Evolutionary conservation across 148 eudicot species (phyloP).

Genomic region (Chenopodium album): DNA sequence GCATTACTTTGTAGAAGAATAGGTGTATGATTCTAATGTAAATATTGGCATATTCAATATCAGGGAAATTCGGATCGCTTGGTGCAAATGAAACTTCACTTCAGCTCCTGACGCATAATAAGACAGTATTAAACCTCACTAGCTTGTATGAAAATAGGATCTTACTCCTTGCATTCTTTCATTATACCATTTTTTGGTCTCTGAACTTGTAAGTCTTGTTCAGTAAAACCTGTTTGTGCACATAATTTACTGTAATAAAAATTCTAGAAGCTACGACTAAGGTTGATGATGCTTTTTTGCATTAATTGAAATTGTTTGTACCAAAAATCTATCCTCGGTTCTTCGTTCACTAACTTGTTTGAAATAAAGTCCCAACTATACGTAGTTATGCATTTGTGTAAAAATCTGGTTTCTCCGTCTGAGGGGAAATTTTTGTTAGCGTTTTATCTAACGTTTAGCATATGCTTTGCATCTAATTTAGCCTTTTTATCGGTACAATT

Average conservation of each 20-base stretch:
- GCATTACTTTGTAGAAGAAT: slow-evolving; percentile 8
- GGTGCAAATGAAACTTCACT: background rate
- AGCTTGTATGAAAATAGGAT: background rate
- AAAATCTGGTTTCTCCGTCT: too few species aligned
- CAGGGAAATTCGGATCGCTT: background rate
- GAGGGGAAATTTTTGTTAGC: too few species aligned
- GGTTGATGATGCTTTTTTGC: background rate
- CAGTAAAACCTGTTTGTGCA: background rate
- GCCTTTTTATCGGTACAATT: too few species aligned
- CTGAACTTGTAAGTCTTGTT: background rate
- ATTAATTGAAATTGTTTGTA: too few species aligned
- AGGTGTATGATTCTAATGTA: background rate
- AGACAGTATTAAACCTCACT: background rate
- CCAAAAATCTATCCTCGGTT: too few species aligned
- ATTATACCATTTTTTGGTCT: background rate
- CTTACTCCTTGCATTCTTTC: background rate
- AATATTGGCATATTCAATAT: background rate
- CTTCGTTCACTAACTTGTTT: too few species aligned
- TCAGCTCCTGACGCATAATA: background rate
- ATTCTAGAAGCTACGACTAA: too few species aligned
- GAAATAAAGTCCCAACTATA: too few species aligned
- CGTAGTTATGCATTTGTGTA: too few species aligned
- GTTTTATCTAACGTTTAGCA: too few species aligned
- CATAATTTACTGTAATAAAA: too few species aligned
- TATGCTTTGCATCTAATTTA: too few species aligned